Base-by-base conservation (phyloP, 192 early-diverging fungal species). In the Podila horticola region DNA sequence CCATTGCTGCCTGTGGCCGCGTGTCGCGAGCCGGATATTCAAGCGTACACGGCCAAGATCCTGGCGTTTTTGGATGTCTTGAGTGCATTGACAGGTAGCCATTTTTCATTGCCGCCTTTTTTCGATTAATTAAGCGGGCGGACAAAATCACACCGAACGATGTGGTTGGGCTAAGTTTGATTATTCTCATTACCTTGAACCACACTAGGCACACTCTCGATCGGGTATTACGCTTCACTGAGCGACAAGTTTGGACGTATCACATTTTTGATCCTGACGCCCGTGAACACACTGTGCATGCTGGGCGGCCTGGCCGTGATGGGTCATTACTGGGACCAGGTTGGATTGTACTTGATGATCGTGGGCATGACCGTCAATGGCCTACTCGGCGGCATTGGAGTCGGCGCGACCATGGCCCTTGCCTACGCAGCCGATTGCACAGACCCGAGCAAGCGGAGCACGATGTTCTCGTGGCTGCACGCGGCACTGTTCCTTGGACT, bases 391-490 rank as follows among this genome's bases (percentile, higher is more conserved):
- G 77, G 77, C 1, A 51, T 72, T 1, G 63, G 62, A 26, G 4
- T 68, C 13, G 59, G 58, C 30, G 29, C 51, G 13, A 65, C 77
- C 24, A 61, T 81, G 77, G 26, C 60, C 24, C 13, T 81, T 12
- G 77, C 77, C 8, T 81, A 81, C 50, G 71, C 77, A 0, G 77
- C 77, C 2, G 77, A 81, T 17, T 81, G 77, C 34, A 81, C 77
- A 0, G 62, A 72, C 4, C 62, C 71, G 0, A 41, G 52, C 38
- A 57, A 58, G 15, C 62, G 77, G 15, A 81, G 71, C 30, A 38
- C 69, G 26, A 17, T 69, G 2, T 81, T 28, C 48, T 81, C 77
- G 24, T 65, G 71, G 71, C 55, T 81, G 0, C 66, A 69, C 24
- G 77, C 71, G 1, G 66, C 51, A 38, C 48, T 81, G 15, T 81